Evolutionary conservation across 1,284 basidiomycete species (phyloP), one percentile per base, ranked within the genome.

Genomic region (Heterobasidion occidentale): DNA sequence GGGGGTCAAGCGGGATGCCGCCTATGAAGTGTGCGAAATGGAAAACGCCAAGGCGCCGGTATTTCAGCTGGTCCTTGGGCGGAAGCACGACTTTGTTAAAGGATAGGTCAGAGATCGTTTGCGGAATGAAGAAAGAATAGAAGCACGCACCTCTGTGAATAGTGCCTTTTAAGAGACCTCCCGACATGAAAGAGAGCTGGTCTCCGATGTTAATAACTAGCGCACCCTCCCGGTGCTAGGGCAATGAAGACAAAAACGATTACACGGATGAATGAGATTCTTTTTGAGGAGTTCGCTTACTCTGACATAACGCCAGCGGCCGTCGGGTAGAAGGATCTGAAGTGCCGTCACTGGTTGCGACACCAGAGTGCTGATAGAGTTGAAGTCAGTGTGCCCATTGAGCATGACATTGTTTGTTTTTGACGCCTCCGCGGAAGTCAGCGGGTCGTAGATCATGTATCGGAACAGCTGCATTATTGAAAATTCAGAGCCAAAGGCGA

Each of bases 271-370:
- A 27, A 27, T 5, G 27, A 27, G 27, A 27, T 27, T 5, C 6
- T 6, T 27, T 27, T 27, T 6, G 6, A 27, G 6, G 27, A 27
- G 27, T 27, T 6, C 27, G 27, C 53, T 35, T 7, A 48, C 53
- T 62, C 74, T 75, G 19, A 77, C 76, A 63, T 74, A 79, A 57
- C 73, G 70, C 77, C 77, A 79, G n/a, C 71, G 69, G 35, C 74
- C 71, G 59, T 73, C 71, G 1, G 71, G 73, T 66, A 75, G 75
- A 48, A 76, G 68, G 45, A 78, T 75, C 60, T 79, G 77, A 17
- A 79, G 65, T 1, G 76, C 77, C 2, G 77, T 73, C 33, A 80
- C 72, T 1, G 77, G 77, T 61, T 79, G 77, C 7, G 75, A 72
- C 63, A 54, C 44, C 69, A 71, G 62, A 34, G 74, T 68, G 42